Evolutionary conservation across 1,139 yeast genomes (phyloP), one percentile per base, ranked within the genome.

Genomic region (Yamadazyma diospyri): DNA sequence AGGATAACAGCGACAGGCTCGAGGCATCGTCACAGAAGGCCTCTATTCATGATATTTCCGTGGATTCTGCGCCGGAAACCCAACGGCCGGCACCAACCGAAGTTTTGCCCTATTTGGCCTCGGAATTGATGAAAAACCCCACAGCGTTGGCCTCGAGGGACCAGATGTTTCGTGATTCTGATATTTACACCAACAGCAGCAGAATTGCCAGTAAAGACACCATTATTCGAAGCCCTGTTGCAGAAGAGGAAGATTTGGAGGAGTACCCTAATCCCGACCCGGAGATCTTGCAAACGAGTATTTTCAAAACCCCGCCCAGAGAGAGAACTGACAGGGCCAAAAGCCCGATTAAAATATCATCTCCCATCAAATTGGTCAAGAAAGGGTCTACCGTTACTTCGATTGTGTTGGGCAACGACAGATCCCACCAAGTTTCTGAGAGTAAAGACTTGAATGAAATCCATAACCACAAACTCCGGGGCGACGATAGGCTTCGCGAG

Each of bases 11-110:
- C 9, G 49, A 50, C 14, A 46, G 47, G 15, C 59, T 48, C 35
- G 68, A 64, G 36, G 55, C 51, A 16, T 45, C 64, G 25, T 69
- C 57, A 40, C 69, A 64, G 36, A 60, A 54, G 23, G 74, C 75
- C 1, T 64, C 74, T 3, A 58, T 68, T 16, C 62, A 64, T 41
- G 57, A 64, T 37, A 50, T 55, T 19, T 57, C 68, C 0, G 36
- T 49, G 21, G 68, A 61, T 22, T 51, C 65, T n/a, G 39, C 50
- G 22, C 53, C 52, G 8, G 37, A 35, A 21, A 30, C 37, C 10
- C n/a, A n/a, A n/a, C n/a, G n/a, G n/a, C n/a, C n/a, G n/a, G n/a
- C n/a, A n/a, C n/a, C n/a, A n/a, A 35, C 31, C 20, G 45, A 39
- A 3, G 40, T 53, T 10, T 40, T 57, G 37, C 60, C 66, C 4